Evolutionary conservation across 1,139 yeast species (phyloP), one percentile per base, ranked within the genome.

Genomic region (Petasospora fabianii): DNA sequence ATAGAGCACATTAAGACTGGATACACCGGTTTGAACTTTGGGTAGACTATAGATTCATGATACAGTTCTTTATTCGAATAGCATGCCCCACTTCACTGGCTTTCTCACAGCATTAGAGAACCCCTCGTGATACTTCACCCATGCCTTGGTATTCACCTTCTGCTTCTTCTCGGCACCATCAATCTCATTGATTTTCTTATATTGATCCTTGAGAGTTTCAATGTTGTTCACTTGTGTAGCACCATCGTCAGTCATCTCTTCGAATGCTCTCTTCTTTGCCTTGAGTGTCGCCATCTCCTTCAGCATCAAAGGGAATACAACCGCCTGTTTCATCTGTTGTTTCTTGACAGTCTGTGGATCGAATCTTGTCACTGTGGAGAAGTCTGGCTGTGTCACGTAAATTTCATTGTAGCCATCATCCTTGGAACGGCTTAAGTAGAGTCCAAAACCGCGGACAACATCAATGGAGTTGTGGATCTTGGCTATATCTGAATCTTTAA

Each of bases 101-200:
- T 87, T 87, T 29, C 95, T 67, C 1, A 92, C 97, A 0, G 98
- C 98, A 60, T 90, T 85, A 8, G 96, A 85, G 54, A 84, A 90
- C 2, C 98, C 97, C 60, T 90, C 97, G 49, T 84, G 84, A 55
- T 82, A 90, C 56, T 85, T 90, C 13, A 92, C 85, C 97, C 97
- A 92, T 7, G 87, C 83, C 46, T 84, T 68, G 36, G 60, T 42
- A 1, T 31, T 30, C 16, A 38, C 34, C 27, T 51, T 54, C 33
- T 44, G 47, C 24, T 33, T 46, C 39, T 46, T 46, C 6, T 35
- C 36, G n/a, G 20, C 36, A n/a, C 41, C 39, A 24, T 41, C 49
- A 10, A 30, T 31, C 32, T 53, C 50, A 15, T 48, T 48, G 5
- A 44, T 36, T 28, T 41, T 39, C 31, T 50, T 53, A 38, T 58